Conservation (phyloP, 441 rosid genomes). For the Hypseocharis bilobata region DNA sequence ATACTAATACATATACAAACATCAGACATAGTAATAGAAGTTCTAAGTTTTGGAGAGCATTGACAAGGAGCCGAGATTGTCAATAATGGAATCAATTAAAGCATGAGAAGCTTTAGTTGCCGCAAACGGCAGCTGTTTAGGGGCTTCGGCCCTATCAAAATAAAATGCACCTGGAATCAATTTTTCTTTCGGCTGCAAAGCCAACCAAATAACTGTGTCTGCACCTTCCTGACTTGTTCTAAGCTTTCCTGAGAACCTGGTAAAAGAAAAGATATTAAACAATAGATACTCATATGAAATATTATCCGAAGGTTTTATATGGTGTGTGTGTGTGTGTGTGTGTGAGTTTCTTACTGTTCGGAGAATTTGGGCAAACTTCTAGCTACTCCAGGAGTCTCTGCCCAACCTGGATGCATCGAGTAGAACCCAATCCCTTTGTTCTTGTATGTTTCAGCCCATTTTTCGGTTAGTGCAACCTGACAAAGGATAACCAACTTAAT, state of each 20-base stretch:
- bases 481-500: conserved; percentile 2
- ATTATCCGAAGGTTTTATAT: too few relatives aligned
- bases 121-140: conserved; percentile 53
- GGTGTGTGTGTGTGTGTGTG: not conserved
- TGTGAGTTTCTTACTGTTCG: conserved; percentile 32
- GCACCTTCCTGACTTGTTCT: conserved; percentile 80
- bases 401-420: conserved; percentile 95
- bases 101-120: conserved; percentile 55
- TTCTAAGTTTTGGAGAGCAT: too few relatives aligned
- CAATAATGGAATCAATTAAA: conserved; percentile 39
- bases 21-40: too few relatives aligned
- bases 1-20: too few relatives aligned
- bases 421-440: conserved; percentile 67
- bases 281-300: not conserved
- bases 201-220: conserved; percentile 68
- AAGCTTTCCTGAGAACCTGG: conserved; percentile 67
- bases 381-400: conserved; percentile 73
- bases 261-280: not conserved
- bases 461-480: conserved; percentile 70
- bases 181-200: conserved; percentile 68
- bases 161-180: conserved; percentile 61
- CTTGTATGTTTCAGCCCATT: conserved; percentile 60
- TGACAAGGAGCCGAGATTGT: conserved; percentile 37
- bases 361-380: conserved; percentile 55
- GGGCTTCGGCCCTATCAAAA: conserved; percentile 72